Base-by-base conservation (phyloP, 1,284 basidiomycete species). In the Puccinia triticina region DNA sequence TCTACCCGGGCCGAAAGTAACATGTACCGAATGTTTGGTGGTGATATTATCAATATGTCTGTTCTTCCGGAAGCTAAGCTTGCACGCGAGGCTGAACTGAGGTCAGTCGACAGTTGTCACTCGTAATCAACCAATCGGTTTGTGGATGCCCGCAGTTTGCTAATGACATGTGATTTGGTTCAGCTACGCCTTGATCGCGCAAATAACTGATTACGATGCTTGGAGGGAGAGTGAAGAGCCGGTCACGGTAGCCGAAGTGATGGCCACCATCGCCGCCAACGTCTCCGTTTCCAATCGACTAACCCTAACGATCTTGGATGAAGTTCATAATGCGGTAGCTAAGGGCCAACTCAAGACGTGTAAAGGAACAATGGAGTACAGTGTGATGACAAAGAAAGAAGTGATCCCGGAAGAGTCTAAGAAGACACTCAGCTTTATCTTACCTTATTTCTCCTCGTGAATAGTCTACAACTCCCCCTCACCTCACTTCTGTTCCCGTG, bases 1-100 rank as follows among this genome's bases (percentile, higher is more conserved):
- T 93, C 83, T 43, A 99, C 96, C 5, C 90, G 96, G 53, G 97
- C 96, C 29, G 96, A 99, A 90, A 95, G 93, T 85, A 86, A 91
- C 85, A 96, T 98, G 95, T 98, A 98, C 88, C 90, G 95, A 57
- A 89, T 90, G 79, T 95, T 93, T 92, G 96, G 95, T 18, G 96
- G 92, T 8, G 95, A 97, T 88, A 89, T 97, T 85, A 96, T 97
- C 89, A 96, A 95, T 88, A 95, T 98, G 96, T 96, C 93, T 83
- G 93, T 94, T 71, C 89, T 99, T 50, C 96, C 96, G 1, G 96
- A 99, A 88, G 92, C 96, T 37, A 99, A 99, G 89, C 89, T 98
- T 34, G 96, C 96, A 2, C 89, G 96, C 37, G 96, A 99, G 88
- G 95, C 94, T 1, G 96, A 99, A 88, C 87, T 99, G 23, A 92